Evolutionary conservation across 1,284 basidiomycete species (phyloP).

Genomic region (Calocybe gambosa): DNA sequence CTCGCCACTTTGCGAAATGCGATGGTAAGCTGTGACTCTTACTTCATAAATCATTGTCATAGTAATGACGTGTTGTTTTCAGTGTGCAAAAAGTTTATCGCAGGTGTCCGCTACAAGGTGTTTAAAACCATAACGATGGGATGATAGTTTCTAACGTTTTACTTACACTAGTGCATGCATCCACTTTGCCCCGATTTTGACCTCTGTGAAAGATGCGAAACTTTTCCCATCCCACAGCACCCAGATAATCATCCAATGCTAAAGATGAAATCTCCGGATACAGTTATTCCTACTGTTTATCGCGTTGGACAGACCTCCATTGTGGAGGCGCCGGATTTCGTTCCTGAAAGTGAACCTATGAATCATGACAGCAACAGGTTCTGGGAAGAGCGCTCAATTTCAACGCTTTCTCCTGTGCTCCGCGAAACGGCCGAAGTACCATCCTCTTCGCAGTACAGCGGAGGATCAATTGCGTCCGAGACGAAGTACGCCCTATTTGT

Average conservation of each 20-base stretch:
- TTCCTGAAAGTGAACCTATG: slow-evolving; percentile 13
- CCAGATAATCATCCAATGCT: slow-evolving; percentile 71
- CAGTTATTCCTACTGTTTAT: slow-evolving; percentile 47
- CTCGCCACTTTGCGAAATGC: slow-evolving; percentile 46
- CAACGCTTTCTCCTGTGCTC: not conserved
- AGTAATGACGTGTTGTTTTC: not conserved
- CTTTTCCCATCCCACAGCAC: slow-evolving; percentile 73
- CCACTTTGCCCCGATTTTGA: slow-evolving; percentile 79
- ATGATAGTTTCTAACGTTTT: slow-evolving; percentile 7
- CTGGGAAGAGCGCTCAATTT: not conserved
- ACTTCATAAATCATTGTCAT: too few species aligned
- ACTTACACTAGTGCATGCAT: slow-evolving; percentile 67
- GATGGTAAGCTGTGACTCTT: slow-evolving; percentile 30
- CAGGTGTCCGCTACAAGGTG: slow-evolving; percentile 69
- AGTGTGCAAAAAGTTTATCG: slow-evolving; percentile 53
- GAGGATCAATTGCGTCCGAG: not conserved
- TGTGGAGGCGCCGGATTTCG: not conserved
- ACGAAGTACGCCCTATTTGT: not conserved
- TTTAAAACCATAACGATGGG: slow-evolving; percentile 6
- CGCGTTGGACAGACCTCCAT: slow-evolving; percentile 14
- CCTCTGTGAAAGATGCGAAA: slow-evolving; percentile 78
- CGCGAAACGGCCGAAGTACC: not conserved
- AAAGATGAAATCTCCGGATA: slow-evolving; percentile 61
- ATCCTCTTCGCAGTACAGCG: not conserved
- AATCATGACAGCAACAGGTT: slow-evolving; percentile 5